phyloP scores from a whole-genome alignment of 169 alveolate genomes.

The Plasmodium falciparum region DNA sequence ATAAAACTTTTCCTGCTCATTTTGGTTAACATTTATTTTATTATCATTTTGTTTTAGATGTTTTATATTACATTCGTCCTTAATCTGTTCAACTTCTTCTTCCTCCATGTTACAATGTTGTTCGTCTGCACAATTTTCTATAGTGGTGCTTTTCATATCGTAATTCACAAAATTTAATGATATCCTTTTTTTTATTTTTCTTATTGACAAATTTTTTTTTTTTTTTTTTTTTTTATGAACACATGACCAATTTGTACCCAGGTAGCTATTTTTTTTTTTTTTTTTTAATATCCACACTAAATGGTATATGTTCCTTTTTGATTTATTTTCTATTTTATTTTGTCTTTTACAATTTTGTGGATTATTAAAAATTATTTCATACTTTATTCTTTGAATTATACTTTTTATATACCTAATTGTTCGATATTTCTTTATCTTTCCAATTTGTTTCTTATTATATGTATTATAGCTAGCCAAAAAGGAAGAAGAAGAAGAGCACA shows the following conservation, averaged over 20 bases:
- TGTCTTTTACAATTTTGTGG: conserved; percentile 1
- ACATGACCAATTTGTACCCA: background rate
- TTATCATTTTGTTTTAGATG: too few relatives aligned
- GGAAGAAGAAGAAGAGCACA: too few relatives aligned
- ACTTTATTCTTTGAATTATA: conserved; percentile 14
- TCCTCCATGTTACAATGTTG: too few relatives aligned
- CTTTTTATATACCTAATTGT: conserved; percentile 6
- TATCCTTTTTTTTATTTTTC: background rate
- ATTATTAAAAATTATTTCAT: conserved; percentile 4
- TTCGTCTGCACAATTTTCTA: too few relatives aligned
- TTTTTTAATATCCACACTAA: background rate
- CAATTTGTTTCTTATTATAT: conserved; percentile 2
- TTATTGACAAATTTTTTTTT: background rate
- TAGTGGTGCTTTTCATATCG: too few relatives aligned
- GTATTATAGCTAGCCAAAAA: background rate
- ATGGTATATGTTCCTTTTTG: background rate
- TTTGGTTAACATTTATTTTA: too few relatives aligned
- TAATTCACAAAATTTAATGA: too few relatives aligned
- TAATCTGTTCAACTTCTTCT: too few relatives aligned
- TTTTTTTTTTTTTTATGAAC: background rate
- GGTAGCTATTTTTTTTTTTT: background rate
- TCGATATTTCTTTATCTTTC: conserved; percentile 7
- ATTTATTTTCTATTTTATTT: background rate
- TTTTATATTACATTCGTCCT: too few relatives aligned
- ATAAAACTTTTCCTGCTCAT: too few relatives aligned